Conservation (phyloP, 2,329 filamentous ascomycete genomes). For the Sarocladium oryzae region DNA sequence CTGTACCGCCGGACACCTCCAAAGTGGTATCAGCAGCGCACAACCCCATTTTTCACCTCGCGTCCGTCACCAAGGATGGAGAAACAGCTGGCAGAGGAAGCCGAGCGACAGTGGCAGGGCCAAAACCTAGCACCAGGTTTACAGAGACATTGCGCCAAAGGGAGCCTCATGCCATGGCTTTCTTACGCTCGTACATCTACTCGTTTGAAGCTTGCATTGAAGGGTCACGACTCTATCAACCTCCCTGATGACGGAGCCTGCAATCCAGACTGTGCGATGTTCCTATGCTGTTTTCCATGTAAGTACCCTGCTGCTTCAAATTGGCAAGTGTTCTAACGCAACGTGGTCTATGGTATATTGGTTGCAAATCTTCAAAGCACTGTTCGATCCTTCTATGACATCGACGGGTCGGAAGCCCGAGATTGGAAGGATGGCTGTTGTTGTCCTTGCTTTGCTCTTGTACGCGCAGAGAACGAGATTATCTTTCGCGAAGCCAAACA, state of each 20-base stretch:
- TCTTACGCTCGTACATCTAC: constrained; percentile 21
- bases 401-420: constrained; percentile 17
- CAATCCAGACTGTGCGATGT: constrained; percentile 19
- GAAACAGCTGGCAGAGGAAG: constrained; percentile 5
- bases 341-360: constrained; percentile 25
- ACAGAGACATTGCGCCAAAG: constrained; percentile 5
- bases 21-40: constrained; percentile 2
- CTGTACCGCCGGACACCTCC: not conserved
- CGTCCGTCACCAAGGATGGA: constrained; percentile 11
- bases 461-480: constrained; percentile 26
- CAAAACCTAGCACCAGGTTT: not conserved
- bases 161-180: constrained; percentile 18
- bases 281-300: constrained; percentile 22
- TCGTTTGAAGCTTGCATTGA: constrained; percentile 18
- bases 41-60: constrained; percentile 1
- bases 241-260: constrained; percentile 14
- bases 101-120: constrained; percentile 9
- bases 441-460: constrained; percentile 21
- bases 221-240: constrained; percentile 15
- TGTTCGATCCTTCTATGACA: constrained; percentile 26
- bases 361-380: constrained; percentile 22
- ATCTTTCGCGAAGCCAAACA: constrained; percentile 18
- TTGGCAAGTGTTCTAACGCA: not conserved
- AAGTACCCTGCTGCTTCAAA: constrained; percentile 7
- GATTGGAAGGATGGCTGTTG: constrained; percentile 23